Base-by-base conservation (phyloP, 2,329 filamentous ascomycete species). In the Fusarium goolgardi region DNA sequence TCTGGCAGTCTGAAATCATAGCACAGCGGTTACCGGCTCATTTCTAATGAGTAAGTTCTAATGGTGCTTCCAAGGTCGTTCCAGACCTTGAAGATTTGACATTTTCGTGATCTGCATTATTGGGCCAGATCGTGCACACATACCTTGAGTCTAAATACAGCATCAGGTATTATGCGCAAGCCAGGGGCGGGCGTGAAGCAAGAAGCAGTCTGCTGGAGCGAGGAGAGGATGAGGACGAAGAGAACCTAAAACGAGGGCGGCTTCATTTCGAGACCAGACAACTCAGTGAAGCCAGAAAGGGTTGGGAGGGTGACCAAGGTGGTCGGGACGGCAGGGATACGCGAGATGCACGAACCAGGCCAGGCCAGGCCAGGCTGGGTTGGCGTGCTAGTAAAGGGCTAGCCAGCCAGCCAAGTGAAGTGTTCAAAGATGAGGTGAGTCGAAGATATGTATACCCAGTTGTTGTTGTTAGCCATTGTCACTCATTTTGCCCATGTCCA, bases 281-380 rank as follows among this genome's bases (percentile, higher is more conserved):
- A 37, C 61, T 69, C 54, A 70, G 39, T 59, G 50, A 63, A 54
- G 29, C 67, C 63, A 34, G 53, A 59, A 66, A 64, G 66, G 69
- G 66, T 69, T 71, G 71, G 69, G 67, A 60, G 68, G 68, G 69
- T 64, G 70, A 64, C 71, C 49, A 50, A 71, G 71, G 63, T 70
- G 56, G 55, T 58, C 60, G 63, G 62, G 55, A 63, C 45, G 66
- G 66, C 71, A 73, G 71, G 71, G 71, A 71, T 73, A 71, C 70
- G 71, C 69, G 71, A 71, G 63, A 71, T 59, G 71, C 69, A 73
- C 71, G 66, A 73, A 73, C 71, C 63, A 56, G 59, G 57, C 71
- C 63, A 55, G 59, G 57, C 71, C 63, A 55, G 58, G 59, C 29
- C 40, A 35, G 29, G 29, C 29, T 32, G 41, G 29, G 40, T 58